Conservation (phyloP, 768 basidiomycete species). For the Cystofilobasidium macerans region DNA sequence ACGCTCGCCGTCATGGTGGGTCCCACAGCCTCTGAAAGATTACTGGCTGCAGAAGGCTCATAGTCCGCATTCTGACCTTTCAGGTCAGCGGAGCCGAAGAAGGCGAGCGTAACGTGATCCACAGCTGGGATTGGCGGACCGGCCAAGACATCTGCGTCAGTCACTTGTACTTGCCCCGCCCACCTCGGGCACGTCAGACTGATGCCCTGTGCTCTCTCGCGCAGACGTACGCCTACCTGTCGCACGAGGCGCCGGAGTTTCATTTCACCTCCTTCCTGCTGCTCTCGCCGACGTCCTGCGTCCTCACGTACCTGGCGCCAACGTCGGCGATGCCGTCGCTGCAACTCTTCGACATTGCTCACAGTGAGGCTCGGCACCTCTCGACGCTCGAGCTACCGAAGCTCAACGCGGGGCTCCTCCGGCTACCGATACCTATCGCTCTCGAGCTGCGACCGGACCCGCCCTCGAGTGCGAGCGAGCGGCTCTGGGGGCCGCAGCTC, state of each 20-base stretch:
- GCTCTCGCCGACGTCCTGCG: conserved; percentile 4
- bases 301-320: neutral
- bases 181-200: neutral
- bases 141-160: conserved; percentile 7
- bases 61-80: neutral
- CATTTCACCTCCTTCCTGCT: conserved; percentile 14
- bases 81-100: neutral
- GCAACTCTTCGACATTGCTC: neutral
- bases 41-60: too few species aligned
- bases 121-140: neutral
- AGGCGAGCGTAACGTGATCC: neutral
- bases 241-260: neutral
- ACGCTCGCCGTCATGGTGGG: conserved; percentile 14
- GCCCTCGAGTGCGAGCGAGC: conserved; percentile 1
- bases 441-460: neutral
- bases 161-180: neutral
- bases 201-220: too few species aligned
- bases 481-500: neutral
- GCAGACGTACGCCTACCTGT: neutral
- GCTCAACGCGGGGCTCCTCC: neutral
- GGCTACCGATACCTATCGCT: neutral
- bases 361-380: neutral
- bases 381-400: neutral
- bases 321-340: neutral
- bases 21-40: neutral